Percentiles rank a stretch among this genome's conserved stretches.
These are phyloP conservation scores for Panaeolus papilionaceus DNA, from an alignment of 768 basidiomycete genomes.

Conservation along the genomic window DNA sequence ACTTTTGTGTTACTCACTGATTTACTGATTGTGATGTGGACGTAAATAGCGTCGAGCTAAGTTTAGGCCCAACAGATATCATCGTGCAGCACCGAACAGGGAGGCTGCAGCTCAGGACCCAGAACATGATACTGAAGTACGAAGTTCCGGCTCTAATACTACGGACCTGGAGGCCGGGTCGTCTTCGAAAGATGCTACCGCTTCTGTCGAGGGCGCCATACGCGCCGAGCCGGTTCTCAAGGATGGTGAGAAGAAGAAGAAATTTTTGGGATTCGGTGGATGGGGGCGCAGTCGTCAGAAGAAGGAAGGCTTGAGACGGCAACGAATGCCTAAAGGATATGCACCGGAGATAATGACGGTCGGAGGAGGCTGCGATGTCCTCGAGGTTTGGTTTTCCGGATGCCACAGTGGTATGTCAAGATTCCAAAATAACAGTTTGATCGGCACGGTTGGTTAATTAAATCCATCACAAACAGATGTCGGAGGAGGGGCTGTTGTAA, in stretches of 20 bases:
- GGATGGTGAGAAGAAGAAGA: conserved; percentile 19
- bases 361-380: conserved; percentile 48
- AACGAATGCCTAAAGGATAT: conserved; percentile 17
- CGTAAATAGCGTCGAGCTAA: conserved; percentile 62
- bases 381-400: conserved; percentile 85
- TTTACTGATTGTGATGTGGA: neutral
- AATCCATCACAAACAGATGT: conserved; percentile 52
- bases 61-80: conserved; percentile 69
- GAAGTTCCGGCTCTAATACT: conserved; percentile 19
- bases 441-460: conserved; percentile 9
- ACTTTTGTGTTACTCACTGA: neutral
- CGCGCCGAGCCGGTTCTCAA: conserved; percentile 1
- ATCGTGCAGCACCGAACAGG: conserved; percentile 44
- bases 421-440: neutral
- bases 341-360: neutral
- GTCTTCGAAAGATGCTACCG: neutral
- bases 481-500: conserved; percentile 65
- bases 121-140: conserved; percentile 27
- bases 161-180: neutral
- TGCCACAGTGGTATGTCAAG: conserved; percentile 65
- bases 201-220: conserved; percentile 15
- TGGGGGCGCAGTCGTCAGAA: conserved; percentile 14
- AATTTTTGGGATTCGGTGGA: conserved; percentile 25
- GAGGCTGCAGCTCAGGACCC: conserved; percentile 33
- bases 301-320: conserved; percentile 12